Base-by-base conservation (phyloP, 306 rosid species). In the Cucurbita argyrosperma region DNA sequence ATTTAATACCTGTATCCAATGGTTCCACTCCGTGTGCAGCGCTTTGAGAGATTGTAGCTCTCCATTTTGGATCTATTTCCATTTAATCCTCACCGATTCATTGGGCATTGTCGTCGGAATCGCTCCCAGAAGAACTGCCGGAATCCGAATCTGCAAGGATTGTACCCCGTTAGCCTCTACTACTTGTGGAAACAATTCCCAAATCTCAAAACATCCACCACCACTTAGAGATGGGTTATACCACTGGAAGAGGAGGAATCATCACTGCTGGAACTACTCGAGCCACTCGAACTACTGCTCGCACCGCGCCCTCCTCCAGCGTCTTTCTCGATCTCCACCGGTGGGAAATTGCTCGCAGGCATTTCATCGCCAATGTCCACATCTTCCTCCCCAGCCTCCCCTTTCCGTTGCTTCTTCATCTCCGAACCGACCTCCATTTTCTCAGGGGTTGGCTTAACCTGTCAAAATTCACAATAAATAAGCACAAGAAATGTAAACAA, bases 301-400 rank as follows among this genome's bases (percentile, higher is more conserved):
- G 35, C 35, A 7, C 82, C 97, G 53, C 78, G 89, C 49, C 90
- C 98, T 1, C 89, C 98, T 0, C 90, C 96, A 1, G 49, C 86
- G 7, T 95, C 97, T 55, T 95, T 95, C 88, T 95, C 99, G 76
- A 95, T 95, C 84, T 86, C 99, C 21, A 94, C 96, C 0, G 99
- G 99, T 1, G 97, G 97, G 3, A 94, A 94, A 53, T 53, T 70
- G 78, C 86, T 91, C 82, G 82, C 81, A 4, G 97, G 99, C 90
- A 94, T 90, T 53, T 91, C 99, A 1, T 94, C 99, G 6, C 97
- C 96, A 61, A 94, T 94, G 86, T 91, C 97, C 18, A 94, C 94
- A 68, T 94, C 99, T 80, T 94, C 99, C 7, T 94, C 99, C 58
- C 92, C 94, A 0, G 85, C 85, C 38, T 94, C 99, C 54, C 90